phyloP scores from a whole-genome alignment of 352 stramenopile species.

The Pythium grandisporangium region DNA sequence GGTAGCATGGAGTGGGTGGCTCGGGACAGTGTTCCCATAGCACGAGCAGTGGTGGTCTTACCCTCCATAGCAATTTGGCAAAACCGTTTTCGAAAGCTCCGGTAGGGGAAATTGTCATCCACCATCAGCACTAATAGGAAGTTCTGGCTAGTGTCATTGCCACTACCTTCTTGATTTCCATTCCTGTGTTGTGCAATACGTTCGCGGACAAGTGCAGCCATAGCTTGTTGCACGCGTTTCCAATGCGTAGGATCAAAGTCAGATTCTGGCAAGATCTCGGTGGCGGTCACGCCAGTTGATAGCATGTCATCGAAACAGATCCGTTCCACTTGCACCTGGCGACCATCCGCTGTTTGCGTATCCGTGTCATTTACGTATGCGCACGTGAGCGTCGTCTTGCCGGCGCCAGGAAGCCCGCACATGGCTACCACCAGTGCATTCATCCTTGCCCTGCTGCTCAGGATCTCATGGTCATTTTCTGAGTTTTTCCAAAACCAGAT shows the following conservation, averaged over 20 bases:
- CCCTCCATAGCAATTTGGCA: constrained; percentile 36
- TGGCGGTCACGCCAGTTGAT: not conserved
- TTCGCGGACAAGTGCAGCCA: constrained; percentile 20
- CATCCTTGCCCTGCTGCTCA: not conserved
- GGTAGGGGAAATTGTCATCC: constrained; percentile 67
- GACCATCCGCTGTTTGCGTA: not conserved
- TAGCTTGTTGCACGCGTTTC: constrained; percentile 41
- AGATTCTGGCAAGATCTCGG: no score
- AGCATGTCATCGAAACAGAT: constrained; percentile 65
- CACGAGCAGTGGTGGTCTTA: constrained; percentile 12
- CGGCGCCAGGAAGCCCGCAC: constrained; percentile 53
- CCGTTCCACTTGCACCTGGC: constrained; percentile 6
- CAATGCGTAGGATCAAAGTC: constrained; percentile 37
- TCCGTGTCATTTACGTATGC: constrained; percentile 6
- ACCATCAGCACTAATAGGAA: constrained; percentile 36
- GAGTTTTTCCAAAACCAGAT: no score
- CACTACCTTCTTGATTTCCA: not conserved
- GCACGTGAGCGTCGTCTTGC: constrained; percentile 57
- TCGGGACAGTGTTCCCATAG: no score
- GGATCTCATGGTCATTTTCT: no score
- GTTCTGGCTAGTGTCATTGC: not conserved
- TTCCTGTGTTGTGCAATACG: constrained; percentile 1
- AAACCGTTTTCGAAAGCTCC: constrained; percentile 62
- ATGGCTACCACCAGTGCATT: constrained; percentile 32
- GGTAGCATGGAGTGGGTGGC: no score